These are phyloP conservation scores for Plasmodium inui DNA, from an alignment of 169 alveolate species.

Conservation along the genomic window DNA sequence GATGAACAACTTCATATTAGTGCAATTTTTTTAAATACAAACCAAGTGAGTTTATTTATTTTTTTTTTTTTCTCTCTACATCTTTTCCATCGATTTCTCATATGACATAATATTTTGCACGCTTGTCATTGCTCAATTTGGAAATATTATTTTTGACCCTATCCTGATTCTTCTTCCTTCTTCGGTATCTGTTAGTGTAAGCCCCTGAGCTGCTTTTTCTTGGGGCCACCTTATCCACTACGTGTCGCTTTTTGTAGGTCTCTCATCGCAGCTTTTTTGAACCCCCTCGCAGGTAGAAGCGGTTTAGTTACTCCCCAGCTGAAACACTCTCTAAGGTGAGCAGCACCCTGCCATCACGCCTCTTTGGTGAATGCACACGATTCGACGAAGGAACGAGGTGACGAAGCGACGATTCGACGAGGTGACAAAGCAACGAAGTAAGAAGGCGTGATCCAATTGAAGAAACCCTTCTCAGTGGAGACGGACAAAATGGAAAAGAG, in stretches of 20 bases:
- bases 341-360: background rate
- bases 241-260: background rate
- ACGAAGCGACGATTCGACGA: background rate
- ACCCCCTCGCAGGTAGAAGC: background rate
- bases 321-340: background rate
- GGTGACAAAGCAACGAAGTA: background rate
- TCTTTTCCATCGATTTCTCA: background rate
- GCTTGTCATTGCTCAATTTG: background rate
- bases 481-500: conserved; percentile 88
- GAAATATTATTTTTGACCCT: background rate
- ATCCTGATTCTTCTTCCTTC: background rate
- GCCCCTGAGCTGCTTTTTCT: background rate
- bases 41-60: background rate
- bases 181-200: background rate
- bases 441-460: background rate
- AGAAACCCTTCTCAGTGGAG: background rate
- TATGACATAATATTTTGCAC: background rate
- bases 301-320: background rate
- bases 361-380: background rate
- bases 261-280: background rate
- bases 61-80: background rate
- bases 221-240: background rate
- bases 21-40: background rate
- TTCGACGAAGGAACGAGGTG: background rate
- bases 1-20: background rate